phyloP scores from a whole-genome alignment of 2,329 filamentous ascomycete genomes.

The Aspergillus novoparasiticus region DNA sequence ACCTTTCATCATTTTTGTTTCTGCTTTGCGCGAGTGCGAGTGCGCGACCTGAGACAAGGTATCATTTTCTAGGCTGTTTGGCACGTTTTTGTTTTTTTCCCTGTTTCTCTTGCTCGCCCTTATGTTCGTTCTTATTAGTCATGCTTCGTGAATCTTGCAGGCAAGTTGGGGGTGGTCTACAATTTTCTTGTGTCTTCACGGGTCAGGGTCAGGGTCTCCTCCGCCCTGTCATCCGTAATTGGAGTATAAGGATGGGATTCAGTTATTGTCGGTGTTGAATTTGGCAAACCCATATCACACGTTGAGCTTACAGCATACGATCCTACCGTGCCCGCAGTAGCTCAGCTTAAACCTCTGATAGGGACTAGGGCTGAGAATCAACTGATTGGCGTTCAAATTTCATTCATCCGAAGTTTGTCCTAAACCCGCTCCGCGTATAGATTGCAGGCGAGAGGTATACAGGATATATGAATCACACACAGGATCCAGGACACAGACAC shows the following conservation, averaged over 20 bases:
- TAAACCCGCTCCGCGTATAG: background rate
- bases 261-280: background rate
- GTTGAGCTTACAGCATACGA: background rate
- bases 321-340: background rate
- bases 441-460: background rate
- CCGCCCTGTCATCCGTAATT: background rate
- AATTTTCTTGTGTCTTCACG: background rate
- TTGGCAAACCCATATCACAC: background rate
- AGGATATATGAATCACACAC: background rate
- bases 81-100: constrained; percentile 8
- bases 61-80: constrained; percentile 5
- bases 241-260: background rate
- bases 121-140: background rate
- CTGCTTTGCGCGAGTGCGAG: background rate
- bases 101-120: background rate
- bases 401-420: background rate
- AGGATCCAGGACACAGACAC: no score
- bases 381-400: background rate
- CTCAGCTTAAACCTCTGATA: background rate
- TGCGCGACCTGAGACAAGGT: background rate
- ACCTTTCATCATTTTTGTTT: constrained; percentile 13
- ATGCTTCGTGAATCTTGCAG: background rate
- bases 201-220: background rate
- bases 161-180: background rate
- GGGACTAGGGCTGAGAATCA: background rate